Evolutionary conservation across 805 yeast species (phyloP).

Genomic region (Yarrowia osloensis): DNA sequence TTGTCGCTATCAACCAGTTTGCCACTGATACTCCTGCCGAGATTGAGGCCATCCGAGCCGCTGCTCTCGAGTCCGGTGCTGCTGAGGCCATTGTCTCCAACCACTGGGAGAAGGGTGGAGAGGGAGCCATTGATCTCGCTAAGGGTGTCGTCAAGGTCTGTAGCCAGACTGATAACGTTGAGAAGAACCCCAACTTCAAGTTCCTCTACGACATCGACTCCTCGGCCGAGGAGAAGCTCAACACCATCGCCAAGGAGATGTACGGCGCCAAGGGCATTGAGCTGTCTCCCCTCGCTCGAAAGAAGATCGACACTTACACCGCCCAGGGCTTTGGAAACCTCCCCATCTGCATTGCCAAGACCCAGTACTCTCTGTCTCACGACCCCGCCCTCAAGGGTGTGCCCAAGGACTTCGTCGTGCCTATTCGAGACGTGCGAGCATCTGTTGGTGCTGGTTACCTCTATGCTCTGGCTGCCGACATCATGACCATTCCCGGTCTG

Average conservation of each 20-base stretch:
- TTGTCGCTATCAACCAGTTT: slow-evolving; percentile 90
- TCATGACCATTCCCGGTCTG: slow-evolving; percentile 95
- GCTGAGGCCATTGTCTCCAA: slow-evolving; percentile 83
- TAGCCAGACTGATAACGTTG: slow-evolving; percentile 44
- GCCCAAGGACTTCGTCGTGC: slow-evolving; percentile 86
- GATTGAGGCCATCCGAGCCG: slow-evolving; percentile 73
- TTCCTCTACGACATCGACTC: slow-evolving; percentile 71
- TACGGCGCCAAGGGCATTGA: slow-evolving; percentile 89
- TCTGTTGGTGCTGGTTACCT: slow-evolving; percentile 96
- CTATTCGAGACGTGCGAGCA: slow-evolving; percentile 91
- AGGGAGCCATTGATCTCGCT: slow-evolving; percentile 84
- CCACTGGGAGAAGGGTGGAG: slow-evolving; percentile 97
- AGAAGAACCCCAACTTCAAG: slow-evolving; percentile 49
- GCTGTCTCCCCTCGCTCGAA: slow-evolving; percentile 75
- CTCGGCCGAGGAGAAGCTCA: slow-evolving; percentile 77
- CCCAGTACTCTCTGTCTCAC: slow-evolving; percentile 94
- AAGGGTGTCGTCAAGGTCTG: slow-evolving; percentile 77
- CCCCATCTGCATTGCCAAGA: slow-evolving; percentile 96
- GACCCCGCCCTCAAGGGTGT: slow-evolving; percentile 93
- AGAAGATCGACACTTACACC: slow-evolving; percentile 78
- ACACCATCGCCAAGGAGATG: slow-evolving; percentile 80
- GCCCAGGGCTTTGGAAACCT: slow-evolving; percentile 85
- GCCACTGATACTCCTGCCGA: slow-evolving; percentile 80
- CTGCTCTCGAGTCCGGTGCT: slow-evolving; percentile 90
- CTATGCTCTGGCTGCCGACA: slow-evolving; percentile 95